Percentiles rank a stretch among this genome's conserved stretches.
Evolutionary conservation across 768 basidiomycete genomes (phyloP).

Genomic region (Mrakia blollopis): DNA sequence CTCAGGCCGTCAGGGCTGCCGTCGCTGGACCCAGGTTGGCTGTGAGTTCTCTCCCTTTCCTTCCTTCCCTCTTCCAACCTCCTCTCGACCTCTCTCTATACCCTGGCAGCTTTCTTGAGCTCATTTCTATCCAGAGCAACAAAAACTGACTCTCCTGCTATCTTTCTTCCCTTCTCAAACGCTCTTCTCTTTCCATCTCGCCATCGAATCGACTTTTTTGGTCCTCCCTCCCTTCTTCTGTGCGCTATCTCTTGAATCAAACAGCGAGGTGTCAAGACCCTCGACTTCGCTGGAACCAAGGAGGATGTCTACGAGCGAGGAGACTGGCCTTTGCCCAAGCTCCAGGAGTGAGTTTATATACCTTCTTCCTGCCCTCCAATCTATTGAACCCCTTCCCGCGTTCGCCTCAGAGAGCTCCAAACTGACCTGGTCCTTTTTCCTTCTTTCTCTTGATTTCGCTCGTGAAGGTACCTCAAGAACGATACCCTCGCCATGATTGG

Average conservation of each 20-base stretch:
- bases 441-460: neutral
- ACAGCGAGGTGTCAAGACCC: slow-evolving; percentile 79
- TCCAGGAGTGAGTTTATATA: slow-evolving; percentile 61
- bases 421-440: neutral
- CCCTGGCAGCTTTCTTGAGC: neutral
- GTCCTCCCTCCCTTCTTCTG: neutral
- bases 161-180: neutral
- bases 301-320: slow-evolving; percentile 90
- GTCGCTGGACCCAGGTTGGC: slow-evolving; percentile 9
- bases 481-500: slow-evolving; percentile 99
- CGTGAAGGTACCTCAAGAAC: slow-evolving; percentile 80
- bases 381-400: neutral
- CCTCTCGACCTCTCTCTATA: neutral
- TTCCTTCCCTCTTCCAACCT: neutral
- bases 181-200: slow-evolving; percentile 4
- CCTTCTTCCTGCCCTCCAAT: neutral
- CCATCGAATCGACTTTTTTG: slow-evolving; percentile 14
- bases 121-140: no score
- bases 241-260: neutral
- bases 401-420: neutral
- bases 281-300: slow-evolving; percentile 91
- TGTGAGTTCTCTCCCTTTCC: neutral
- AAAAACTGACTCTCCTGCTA: neutral
- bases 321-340: slow-evolving; percentile 96
- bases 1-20: slow-evolving; percentile 37